A percentile compares a stretch with the other conserved stretches of the same genome.
Conservation (phyloP, 108 stramenopile species). For the Schizochytrium sp. region DNA sequence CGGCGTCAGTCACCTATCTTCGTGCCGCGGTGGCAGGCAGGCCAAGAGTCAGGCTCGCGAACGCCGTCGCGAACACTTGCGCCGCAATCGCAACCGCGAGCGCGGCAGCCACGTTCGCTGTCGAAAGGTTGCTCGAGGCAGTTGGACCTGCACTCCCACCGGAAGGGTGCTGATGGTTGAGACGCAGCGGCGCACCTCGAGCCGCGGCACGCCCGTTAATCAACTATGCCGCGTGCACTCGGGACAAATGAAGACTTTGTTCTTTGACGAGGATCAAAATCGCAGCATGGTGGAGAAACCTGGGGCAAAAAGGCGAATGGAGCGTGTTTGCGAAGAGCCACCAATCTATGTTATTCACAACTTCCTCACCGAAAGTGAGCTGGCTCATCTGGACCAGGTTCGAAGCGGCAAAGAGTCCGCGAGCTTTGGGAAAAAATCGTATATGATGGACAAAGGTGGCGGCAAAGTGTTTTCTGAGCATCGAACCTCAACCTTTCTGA, state of each 20-base stretch:
- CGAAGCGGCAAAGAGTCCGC: constrained; percentile 20
- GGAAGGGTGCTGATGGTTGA: no score
- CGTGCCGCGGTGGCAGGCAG: no score
- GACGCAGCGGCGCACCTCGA: not conserved
- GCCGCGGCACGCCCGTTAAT: not conserved
- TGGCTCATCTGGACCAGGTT: constrained; percentile 36
- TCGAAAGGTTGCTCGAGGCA: no score
- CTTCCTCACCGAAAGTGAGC: constrained; percentile 52
- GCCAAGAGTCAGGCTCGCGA: no score
- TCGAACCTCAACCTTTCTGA: constrained; percentile 53
- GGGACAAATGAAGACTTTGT: not conserved
- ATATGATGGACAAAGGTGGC: constrained; percentile 26
- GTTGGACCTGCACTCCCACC: no score
- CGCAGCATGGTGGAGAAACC: no score
- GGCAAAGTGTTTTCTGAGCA: constrained; percentile 23
- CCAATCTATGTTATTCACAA: constrained; percentile 56
- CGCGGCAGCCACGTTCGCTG: no score
- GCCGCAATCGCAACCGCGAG: no score
- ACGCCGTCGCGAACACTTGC: no score
- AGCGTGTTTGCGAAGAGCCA: constrained; percentile 26
- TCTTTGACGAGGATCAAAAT: not conserved
- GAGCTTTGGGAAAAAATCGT: constrained; percentile 33
- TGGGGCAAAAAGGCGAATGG: not conserved
- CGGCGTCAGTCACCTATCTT: no score
- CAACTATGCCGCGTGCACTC: not conserved